These are phyloP conservation scores for Colletotrichum orchidophilum DNA, from an alignment of 2,329 filamentous ascomycete species.

Conservation along the genomic window DNA sequence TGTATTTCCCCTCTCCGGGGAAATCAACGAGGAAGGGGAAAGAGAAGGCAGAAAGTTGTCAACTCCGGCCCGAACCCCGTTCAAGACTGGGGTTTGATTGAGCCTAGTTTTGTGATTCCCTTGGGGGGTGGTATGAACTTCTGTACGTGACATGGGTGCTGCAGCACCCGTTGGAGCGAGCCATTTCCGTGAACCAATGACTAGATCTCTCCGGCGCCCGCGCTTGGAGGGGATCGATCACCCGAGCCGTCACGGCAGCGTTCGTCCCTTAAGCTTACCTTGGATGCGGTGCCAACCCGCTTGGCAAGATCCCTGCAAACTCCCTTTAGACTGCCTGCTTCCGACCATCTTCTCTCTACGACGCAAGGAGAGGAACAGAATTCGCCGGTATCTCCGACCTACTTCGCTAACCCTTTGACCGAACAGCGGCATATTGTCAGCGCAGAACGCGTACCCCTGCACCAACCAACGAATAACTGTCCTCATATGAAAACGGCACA, in stretches of 20 bases:
- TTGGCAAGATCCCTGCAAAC: background rate
- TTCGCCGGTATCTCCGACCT: background rate
- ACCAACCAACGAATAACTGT: background rate
- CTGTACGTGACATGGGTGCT: background rate
- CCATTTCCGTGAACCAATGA: background rate
- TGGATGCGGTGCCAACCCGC: background rate
- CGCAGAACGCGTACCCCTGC: background rate
- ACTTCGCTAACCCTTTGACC: constrained; percentile 8
- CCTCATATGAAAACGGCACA: background rate
- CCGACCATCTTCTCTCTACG: background rate
- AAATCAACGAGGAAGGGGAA: background rate
- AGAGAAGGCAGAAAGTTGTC: background rate
- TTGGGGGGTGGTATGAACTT: background rate
- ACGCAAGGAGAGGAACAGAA: background rate
- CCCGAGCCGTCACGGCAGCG: background rate
- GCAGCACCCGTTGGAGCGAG: background rate
- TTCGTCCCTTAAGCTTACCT: background rate
- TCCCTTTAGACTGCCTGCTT: background rate
- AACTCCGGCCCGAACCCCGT: constrained; percentile 26
- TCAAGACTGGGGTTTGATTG: background rate
- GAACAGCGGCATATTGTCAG: background rate
- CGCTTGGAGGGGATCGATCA: background rate
- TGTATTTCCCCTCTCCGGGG: background rate
- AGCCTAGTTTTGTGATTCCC: background rate
- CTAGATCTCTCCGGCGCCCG: background rate